Percentiles rank a stretch among this genome's conserved stretches.
Conservation (phyloP, 331 rosid species). For the Saraca asoca region DNA sequence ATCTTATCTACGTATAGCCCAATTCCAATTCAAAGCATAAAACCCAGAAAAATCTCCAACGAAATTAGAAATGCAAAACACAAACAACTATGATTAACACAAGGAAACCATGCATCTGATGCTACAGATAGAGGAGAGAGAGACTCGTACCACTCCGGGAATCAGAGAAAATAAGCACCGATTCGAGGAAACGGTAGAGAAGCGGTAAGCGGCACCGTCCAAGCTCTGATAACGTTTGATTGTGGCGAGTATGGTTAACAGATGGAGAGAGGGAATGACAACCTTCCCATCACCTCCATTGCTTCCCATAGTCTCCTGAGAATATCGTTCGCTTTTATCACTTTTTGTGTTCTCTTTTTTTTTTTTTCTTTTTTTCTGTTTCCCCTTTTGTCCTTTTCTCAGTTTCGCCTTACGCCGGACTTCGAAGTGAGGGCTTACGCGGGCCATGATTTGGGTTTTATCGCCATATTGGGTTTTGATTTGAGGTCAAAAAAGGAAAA, state of each 20-base stretch:
- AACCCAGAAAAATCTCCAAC: constrained; percentile 7
- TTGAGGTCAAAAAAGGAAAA: not conserved
- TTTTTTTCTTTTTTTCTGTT: not conserved
- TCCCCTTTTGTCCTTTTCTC: not conserved
- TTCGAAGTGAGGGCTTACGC: not conserved
- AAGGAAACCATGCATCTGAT: not conserved
- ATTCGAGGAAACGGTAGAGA: constrained; percentile 6
- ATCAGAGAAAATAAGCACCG: not conserved
- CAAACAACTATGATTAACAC: not conserved
- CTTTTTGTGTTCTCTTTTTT: not conserved
- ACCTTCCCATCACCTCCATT: constrained; percentile 30
- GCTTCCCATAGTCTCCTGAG: constrained; percentile 36
- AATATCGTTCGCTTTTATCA: constrained; percentile 26
- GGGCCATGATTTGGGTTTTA: not conserved
- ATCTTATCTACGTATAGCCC: not conserved
- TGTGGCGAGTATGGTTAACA: no score
- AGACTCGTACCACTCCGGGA: constrained; percentile 11
- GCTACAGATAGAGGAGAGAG: not conserved
- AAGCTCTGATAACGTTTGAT: not conserved
- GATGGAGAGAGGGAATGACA: constrained; percentile 5
- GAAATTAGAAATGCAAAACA: constrained; percentile 1
- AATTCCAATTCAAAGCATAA: constrained; percentile 16
- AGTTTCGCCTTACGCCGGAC: no score
- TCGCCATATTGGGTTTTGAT: not conserved
- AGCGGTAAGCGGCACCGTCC: constrained; percentile 31